phyloP scores from a whole-genome alignment of 176 grass and related monocot species.

The Elymus sibiricus region DNA sequence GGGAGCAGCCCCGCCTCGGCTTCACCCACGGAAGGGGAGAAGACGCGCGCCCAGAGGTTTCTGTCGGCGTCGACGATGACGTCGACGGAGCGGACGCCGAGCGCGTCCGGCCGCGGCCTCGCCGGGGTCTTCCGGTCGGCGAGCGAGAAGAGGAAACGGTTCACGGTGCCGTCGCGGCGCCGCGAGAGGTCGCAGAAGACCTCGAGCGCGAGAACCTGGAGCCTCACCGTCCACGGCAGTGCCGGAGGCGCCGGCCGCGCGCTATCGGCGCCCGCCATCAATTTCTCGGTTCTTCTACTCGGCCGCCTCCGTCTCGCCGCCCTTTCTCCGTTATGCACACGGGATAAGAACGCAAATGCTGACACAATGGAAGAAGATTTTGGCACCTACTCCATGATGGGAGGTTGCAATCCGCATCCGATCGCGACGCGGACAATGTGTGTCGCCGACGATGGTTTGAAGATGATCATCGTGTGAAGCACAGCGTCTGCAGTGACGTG shows the following conservation, averaged over 20 bases:
- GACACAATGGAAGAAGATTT: background rate
- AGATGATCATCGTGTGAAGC: background rate
- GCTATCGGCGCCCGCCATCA: background rate
- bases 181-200: slow-evolving; percentile 1
- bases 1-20: background rate
- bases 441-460: background rate
- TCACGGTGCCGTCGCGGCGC: slow-evolving; percentile 52
- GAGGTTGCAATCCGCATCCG: background rate
- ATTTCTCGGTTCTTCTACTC: background rate
- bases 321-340: background rate
- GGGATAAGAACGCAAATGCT: background rate
- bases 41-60: slow-evolving; percentile 48
- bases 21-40: background rate
- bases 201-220: background rate
- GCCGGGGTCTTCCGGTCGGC: slow-evolving; percentile 15
- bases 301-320: background rate
- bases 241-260: background rate
- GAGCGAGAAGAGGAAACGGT: slow-evolving; percentile 37
- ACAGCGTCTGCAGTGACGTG: background rate
- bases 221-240: slow-evolving; percentile 37
- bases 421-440: background rate
- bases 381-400: too few relatives aligned
- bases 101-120: slow-evolving; percentile 15
- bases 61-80: slow-evolving; percentile 19
- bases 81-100: slow-evolving; percentile 45